Conservation (phyloP, 2,329 filamentous ascomycete genomes). For the Aspergillus pseudonomiae region DNA sequence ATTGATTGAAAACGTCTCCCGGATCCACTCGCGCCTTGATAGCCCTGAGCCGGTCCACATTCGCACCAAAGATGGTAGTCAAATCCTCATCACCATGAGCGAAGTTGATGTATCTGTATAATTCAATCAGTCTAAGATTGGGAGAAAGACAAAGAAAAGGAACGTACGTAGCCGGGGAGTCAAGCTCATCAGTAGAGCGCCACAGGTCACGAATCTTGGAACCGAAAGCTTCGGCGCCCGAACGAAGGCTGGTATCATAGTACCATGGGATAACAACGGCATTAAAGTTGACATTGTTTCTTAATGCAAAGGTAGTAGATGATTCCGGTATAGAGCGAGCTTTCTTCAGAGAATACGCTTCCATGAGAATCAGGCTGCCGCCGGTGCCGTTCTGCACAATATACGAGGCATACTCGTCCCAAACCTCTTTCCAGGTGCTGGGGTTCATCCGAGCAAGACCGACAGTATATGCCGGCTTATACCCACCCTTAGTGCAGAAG, state of each 20-base stretch:
- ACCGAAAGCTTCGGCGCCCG: background rate
- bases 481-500: constrained; percentile 4
- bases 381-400: background rate
- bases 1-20: background rate
- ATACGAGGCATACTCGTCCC: background rate
- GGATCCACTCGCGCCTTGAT: constrained; percentile 7
- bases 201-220: constrained; percentile 8
- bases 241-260: background rate
- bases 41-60: constrained; percentile 5
- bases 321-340: background rate
- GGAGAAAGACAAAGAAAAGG: background rate
- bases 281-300: constrained; percentile 11
- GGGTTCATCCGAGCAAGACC: constrained; percentile 1
- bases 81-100: background rate
- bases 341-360: background rate
- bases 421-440: constrained; percentile 6
- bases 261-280: constrained; percentile 9
- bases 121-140: background rate
- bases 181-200: constrained; percentile 7
- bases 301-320: constrained; percentile 6
- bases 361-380: background rate
- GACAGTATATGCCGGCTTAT: background rate
- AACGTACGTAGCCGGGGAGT: constrained; percentile 6
- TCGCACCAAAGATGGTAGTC: constrained; percentile 3
- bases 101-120: background rate